Evolutionary conservation across 208 protist genomes (phyloP).

Genomic region (Crithidia thermophila): DNA sequence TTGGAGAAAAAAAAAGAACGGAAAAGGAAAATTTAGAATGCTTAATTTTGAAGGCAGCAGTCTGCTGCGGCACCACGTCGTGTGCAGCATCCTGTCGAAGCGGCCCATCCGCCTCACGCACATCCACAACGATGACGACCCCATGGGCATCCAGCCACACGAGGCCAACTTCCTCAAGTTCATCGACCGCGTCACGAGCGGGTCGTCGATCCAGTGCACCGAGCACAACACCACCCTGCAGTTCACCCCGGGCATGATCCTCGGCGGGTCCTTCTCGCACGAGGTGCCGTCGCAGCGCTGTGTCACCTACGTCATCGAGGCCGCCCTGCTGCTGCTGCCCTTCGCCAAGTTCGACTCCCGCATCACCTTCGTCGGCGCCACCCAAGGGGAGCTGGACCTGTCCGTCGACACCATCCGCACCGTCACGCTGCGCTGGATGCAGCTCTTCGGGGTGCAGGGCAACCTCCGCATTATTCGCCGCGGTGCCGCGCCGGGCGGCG

Average conservation of each 20-base stretch:
- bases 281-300: slow-evolving; percentile 77
- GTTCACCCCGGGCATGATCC: slow-evolving; percentile 91
- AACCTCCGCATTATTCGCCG: slow-evolving; percentile 85
- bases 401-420: slow-evolving; percentile 90
- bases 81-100: slow-evolving; percentile 85
- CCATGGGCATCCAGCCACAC: slow-evolving; percentile 68
- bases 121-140: slow-evolving; percentile 74
- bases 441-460: slow-evolving; percentile 87
- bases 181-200: slow-evolving; percentile 90
- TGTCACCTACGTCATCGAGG: slow-evolving; percentile 89
- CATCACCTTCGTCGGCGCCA: slow-evolving; percentile 88
- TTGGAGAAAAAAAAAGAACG: neutral
- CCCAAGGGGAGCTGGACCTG: slow-evolving; percentile 85
- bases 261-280: slow-evolving; percentile 90
- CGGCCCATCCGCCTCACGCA: slow-evolving; percentile 68
- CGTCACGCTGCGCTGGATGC: slow-evolving; percentile 87
- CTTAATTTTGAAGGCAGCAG: slow-evolving; percentile 85
- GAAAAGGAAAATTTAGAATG: too few species aligned
- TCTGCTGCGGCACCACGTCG: slow-evolving; percentile 86
- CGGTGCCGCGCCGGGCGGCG: slow-evolving; percentile 78
- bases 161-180: slow-evolving; percentile 95
- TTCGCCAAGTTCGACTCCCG: slow-evolving; percentile 91
- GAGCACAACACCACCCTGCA: slow-evolving; percentile 79
- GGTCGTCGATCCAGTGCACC: slow-evolving; percentile 73
- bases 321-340: slow-evolving; percentile 83